A percentile compares a stretch with the other conserved stretches of the same genome.
Evolutionary conservation across 2,329 filamentous ascomycete species (phyloP).

Genomic region (Metarhizium anisopliae): DNA sequence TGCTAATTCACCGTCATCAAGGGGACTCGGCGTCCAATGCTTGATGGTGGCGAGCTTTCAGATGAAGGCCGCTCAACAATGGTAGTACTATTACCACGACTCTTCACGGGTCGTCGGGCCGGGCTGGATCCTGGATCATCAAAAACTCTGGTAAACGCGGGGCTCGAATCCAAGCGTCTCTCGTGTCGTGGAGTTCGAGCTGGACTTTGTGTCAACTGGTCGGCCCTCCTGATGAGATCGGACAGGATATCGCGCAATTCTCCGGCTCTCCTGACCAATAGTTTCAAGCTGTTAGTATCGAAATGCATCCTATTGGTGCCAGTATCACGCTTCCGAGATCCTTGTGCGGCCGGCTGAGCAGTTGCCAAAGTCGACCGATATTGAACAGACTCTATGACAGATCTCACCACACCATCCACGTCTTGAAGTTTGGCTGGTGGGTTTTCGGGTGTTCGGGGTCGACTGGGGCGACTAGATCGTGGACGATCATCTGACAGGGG

Average conservation of each 20-base stretch:
- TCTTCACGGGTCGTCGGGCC: conserved; percentile 40
- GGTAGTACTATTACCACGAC: conserved; percentile 42
- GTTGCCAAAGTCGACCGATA: conserved; percentile 33
- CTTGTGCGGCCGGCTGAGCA: conserved; percentile 23
- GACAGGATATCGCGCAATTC: conserved; percentile 51
- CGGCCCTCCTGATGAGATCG: conserved; percentile 49
- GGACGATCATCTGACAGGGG: conserved; percentile 30
- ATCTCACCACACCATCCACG: conserved; percentile 44
- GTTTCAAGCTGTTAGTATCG: conserved; percentile 59
- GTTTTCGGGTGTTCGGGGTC: conserved; percentile 32
- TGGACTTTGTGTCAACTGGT: conserved; percentile 49
- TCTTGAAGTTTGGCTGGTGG: conserved; percentile 24
- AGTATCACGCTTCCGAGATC: conserved; percentile 20
- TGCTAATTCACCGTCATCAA: conserved; percentile 53
- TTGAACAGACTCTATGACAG: conserved; percentile 57
- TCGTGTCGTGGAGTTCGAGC: conserved; percentile 38
- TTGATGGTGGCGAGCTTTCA: conserved; percentile 42
- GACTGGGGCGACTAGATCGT: conserved; percentile 28
- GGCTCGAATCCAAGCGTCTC: conserved; percentile 45
- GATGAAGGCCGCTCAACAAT: conserved; percentile 40
- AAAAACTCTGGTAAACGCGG: conserved; percentile 60
- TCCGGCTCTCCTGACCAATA: conserved; percentile 53
- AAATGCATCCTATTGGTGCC: conserved; percentile 51
- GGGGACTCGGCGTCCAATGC: conserved; percentile 45
- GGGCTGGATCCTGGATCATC: conserved; percentile 51